These are phyloP conservation scores for Flaveria ramosissima DNA, from an alignment of 129 eudicot species.

Conservation along the genomic window DNA sequence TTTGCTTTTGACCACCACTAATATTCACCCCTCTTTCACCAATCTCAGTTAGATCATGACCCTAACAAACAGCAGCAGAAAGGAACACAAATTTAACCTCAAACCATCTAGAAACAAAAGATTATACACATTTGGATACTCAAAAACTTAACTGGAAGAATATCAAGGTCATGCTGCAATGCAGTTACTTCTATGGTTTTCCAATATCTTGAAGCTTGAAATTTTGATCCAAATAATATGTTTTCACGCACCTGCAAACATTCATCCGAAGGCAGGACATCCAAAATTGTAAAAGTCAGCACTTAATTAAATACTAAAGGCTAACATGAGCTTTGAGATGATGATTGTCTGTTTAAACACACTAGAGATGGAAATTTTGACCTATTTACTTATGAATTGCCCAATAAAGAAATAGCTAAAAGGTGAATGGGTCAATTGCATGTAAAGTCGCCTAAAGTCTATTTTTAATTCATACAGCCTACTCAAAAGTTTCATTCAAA, in stretches of 20 bases:
- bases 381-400: neutral
- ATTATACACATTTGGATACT: slow-evolving; percentile 9
- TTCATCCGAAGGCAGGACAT: neutral
- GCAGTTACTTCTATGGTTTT: slow-evolving; percentile 70
- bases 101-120: slow-evolving; percentile 1
- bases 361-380: neutral
- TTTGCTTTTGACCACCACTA: slow-evolving; percentile 98
- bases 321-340: slow-evolving; percentile 7
- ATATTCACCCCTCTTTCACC: slow-evolving; percentile 99
- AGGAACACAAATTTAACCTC: slow-evolving; percentile 16
- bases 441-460: neutral
- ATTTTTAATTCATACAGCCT: neutral
- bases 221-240: slow-evolving; percentile 78
- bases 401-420: neutral
- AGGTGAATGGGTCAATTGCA: neutral
- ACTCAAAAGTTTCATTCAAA: neutral
- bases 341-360: slow-evolving; percentile 11
- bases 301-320: neutral
- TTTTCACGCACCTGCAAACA: slow-evolving; percentile 77
- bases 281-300: neutral
- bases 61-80: slow-evolving; percentile 45
- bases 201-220: slow-evolving; percentile 64
- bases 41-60: slow-evolving; percentile 93
- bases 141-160: slow-evolving; percentile 70
- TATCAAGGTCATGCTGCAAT: slow-evolving; percentile 76